Evolutionary conservation across 345 rosid species (phyloP).

Genomic region (Aegle marmelos): DNA sequence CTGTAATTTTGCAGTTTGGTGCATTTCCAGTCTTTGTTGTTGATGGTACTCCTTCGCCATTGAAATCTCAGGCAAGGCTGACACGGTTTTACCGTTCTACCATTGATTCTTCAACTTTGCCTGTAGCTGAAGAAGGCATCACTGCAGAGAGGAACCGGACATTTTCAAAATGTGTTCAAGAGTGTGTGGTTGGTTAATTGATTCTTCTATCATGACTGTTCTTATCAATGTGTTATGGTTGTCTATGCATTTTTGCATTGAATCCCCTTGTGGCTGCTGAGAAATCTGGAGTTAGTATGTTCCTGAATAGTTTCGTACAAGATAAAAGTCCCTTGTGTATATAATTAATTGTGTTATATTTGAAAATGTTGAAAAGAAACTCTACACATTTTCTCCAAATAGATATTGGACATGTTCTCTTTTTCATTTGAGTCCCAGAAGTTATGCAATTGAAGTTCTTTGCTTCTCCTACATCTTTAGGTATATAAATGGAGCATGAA

Average conservation of each 20-base stretch:
- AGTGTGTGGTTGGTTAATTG: constrained; percentile 63
- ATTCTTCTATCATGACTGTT: neutral
- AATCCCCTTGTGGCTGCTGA: neutral
- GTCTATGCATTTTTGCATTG: neutral
- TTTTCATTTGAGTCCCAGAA: neutral
- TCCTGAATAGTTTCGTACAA: neutral
- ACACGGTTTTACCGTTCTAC: constrained; percentile 61
- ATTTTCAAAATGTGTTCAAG: constrained; percentile 59
- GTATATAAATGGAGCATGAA: neutral
- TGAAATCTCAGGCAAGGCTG: constrained; percentile 75
- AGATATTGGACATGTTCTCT: neutral
- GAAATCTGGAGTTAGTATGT: neutral
- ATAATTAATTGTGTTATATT: neutral
- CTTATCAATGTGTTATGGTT: neutral
- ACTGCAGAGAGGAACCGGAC: constrained; percentile 63
- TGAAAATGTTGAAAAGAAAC: neutral
- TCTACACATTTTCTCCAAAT: neutral
- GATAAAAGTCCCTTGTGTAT: neutral
- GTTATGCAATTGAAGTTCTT: neutral
- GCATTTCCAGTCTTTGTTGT: constrained; percentile 82
- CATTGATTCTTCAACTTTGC: constrained; percentile 37
- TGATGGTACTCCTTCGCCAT: constrained; percentile 84
- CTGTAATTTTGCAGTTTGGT: constrained; percentile 60
- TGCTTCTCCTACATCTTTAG: neutral
- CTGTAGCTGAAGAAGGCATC: constrained; percentile 43